phyloP scores from a whole-genome alignment of 768 basidiomycete genomes.

The Hortiboletus campestris region DNA sequence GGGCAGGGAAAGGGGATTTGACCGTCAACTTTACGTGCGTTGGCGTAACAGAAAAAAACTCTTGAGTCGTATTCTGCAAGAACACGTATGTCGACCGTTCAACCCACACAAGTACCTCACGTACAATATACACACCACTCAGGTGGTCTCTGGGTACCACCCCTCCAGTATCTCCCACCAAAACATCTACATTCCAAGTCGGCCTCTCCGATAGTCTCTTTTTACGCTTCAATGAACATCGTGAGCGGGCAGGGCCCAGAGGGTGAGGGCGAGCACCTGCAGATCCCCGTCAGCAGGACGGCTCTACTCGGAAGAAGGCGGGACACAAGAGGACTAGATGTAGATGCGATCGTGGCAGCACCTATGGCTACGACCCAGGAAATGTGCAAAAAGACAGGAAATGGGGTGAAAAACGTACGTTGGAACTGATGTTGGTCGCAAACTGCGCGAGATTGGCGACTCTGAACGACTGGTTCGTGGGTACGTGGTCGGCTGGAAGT shows the following conservation, averaged over 20 bases:
- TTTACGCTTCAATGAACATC: slow-evolving; percentile 70
- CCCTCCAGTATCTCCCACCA: too few species aligned
- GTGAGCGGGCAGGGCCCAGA: slow-evolving; percentile 72
- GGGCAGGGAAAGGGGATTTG: too few species aligned
- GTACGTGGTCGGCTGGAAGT: slow-evolving; percentile 71
- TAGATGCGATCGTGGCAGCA: background rate
- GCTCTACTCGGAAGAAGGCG: slow-evolving; percentile 32
- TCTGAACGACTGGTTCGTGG: slow-evolving; percentile 62
- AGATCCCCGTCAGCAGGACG: slow-evolving; percentile 73
- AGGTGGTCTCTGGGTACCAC: too few species aligned
- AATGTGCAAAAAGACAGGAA: too few species aligned
- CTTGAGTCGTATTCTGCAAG: too few species aligned
- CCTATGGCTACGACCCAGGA: too few species aligned
- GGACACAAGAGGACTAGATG: slow-evolving; percentile 59
- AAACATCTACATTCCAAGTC: too few species aligned
- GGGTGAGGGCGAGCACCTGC: slow-evolving; percentile 61
- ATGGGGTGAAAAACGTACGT: slow-evolving; percentile 42
- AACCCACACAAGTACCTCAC: too few species aligned
- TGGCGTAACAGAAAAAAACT: too few species aligned
- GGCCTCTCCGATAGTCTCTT: slow-evolving; percentile 57
- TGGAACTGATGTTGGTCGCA: slow-evolving; percentile 86
- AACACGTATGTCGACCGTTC: too few species aligned
- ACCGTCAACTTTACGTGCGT: too few species aligned
- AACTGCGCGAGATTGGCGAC: slow-evolving; percentile 81
- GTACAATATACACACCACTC: too few species aligned